Conservation (phyloP, 1,284 basidiomycete genomes). For the Ustilago sp. region DNA sequence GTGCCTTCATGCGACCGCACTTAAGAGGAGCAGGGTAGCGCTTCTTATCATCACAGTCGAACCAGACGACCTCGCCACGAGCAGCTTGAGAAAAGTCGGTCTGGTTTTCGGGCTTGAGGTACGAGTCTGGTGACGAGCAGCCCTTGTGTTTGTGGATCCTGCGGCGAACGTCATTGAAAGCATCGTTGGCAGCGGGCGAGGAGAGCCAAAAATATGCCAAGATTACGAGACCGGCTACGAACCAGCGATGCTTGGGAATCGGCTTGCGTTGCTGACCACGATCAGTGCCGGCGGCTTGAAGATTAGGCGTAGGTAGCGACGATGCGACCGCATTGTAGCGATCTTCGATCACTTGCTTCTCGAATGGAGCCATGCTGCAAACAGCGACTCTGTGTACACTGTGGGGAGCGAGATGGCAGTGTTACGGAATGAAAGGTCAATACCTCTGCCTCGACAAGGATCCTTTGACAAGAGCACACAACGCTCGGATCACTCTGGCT, state of each 20-base stretch:
- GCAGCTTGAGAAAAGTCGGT: conserved; percentile 45
- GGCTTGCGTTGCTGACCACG: conserved; percentile 25
- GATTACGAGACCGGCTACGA: conserved; percentile 11
- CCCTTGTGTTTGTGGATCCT: conserved; percentile 14
- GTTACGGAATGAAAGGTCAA: neutral
- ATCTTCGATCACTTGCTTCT: conserved; percentile 28
- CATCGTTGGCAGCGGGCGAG: conserved; percentile 19
- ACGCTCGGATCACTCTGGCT: conserved; percentile 2
- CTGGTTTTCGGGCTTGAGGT: conserved; percentile 35
- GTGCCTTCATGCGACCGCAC: conserved; percentile 55
- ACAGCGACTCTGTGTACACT: neutral
- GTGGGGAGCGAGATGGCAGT: neutral
- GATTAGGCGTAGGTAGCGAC: conserved; percentile 23
- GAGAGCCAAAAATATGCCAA: conserved; percentile 26
- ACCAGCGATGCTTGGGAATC: conserved; percentile 27
- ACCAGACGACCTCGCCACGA: conserved; percentile 47
- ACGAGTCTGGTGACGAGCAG: conserved; percentile 14
- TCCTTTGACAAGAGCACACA: neutral
- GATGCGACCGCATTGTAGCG: conserved; percentile 39
- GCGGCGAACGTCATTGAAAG: conserved; percentile 20
- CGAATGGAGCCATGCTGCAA: conserved; percentile 21
- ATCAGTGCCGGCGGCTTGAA: conserved; percentile 8
- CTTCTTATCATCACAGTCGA: conserved; percentile 43
- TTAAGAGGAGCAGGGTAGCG: conserved; percentile 42
- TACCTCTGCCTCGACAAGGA: neutral